A percentile compares a stretch with the other conserved stretches of the same genome.
Evolutionary conservation across 78 protist genomes (phyloP).

Genomic region (Planoprotostelium fungivorum): DNA sequence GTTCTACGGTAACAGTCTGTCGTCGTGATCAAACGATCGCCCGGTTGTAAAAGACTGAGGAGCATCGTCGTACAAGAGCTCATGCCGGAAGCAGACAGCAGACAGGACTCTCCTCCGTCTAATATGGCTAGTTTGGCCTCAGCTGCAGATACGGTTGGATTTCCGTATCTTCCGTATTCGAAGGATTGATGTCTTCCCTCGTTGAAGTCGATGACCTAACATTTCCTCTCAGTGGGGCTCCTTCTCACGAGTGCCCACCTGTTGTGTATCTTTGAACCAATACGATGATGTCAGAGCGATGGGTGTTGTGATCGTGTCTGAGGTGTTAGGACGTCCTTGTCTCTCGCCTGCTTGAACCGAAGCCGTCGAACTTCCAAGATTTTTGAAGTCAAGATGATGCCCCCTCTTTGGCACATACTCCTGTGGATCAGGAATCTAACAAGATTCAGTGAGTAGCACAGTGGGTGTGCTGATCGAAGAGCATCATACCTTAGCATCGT

Average conservation of each 20-base stretch:
- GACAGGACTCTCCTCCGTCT: background rate
- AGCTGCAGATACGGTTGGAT: background rate
- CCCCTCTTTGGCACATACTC: background rate
- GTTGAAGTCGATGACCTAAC: background rate
- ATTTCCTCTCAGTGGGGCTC: background rate
- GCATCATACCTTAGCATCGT: background rate
- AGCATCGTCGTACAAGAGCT: background rate
- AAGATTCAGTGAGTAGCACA: background rate
- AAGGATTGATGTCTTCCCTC: background rate
- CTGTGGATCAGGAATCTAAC: background rate
- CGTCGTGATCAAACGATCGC: background rate
- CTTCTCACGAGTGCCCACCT: background rate
- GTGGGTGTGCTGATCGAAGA: background rate
- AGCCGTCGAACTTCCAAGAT: background rate
- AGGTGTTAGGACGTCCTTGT: background rate
- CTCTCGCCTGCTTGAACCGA: background rate
- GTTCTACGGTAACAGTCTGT: background rate
- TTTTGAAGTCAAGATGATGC: background rate
- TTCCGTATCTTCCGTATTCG: background rate
- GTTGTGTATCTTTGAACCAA: background rate
- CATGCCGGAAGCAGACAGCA: background rate
- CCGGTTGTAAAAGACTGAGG: background rate
- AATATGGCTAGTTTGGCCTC: background rate
- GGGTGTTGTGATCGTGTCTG: background rate
- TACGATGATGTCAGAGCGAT: background rate